Conservation (phyloP, 768 basidiomycete genomes). For the Suillus sp. region DNA sequence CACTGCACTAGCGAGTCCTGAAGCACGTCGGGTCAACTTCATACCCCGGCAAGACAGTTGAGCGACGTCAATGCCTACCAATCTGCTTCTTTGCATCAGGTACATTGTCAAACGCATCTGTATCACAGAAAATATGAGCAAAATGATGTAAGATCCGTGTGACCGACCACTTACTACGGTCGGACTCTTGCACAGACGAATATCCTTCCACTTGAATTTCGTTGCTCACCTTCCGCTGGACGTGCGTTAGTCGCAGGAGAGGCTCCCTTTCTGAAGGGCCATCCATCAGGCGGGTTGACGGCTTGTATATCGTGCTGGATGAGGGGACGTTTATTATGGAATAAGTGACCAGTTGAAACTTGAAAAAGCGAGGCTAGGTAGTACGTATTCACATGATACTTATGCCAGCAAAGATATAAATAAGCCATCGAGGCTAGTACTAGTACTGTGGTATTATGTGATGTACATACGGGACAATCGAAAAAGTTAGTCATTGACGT, state of each 20-base stretch:
- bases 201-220: background rate
- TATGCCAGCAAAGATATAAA: background rate
- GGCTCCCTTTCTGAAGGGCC: background rate
- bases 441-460: too few relatives aligned
- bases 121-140: background rate
- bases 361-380: background rate
- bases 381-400: background rate
- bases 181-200: background rate
- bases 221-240: background rate
- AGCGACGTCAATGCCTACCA: conserved; percentile 37
- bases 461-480: too few relatives aligned
- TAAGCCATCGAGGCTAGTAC: too few relatives aligned
- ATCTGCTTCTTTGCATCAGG: conserved; percentile 52
- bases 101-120: conserved; percentile 40
- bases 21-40: conserved; percentile 13
- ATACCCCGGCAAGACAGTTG: background rate
- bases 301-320: background rate
- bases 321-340: background rate
- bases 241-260: background rate
- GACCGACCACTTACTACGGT: background rate
- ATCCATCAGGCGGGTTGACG: background rate
- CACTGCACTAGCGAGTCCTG: conserved; percentile 47
- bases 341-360: background rate
- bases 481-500: background rate
- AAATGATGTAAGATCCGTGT: background rate